Percentiles rank a stretch among this genome's conserved stretches.
phyloP scores from a whole-genome alignment of 225 moss, liverwort and hornwort species.

The Straminergon stramineum region DNA sequence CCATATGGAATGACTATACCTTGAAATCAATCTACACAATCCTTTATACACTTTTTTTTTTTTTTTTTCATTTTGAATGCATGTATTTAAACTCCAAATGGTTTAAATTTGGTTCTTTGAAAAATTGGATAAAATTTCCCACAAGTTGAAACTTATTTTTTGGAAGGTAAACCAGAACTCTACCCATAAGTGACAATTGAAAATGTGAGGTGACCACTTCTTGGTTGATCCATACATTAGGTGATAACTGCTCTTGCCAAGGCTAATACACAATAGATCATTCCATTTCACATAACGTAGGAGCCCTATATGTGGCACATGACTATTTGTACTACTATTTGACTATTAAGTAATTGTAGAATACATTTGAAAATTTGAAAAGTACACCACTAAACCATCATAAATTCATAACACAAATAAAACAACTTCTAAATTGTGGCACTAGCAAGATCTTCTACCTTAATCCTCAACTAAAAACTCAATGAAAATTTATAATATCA shows the following conservation, averaged over 20 bases:
- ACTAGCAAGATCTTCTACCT: no score
- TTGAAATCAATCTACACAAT: neutral
- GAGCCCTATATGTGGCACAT: rapidly evolving
- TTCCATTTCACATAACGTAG: neutral
- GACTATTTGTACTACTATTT: no score
- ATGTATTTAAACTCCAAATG: neutral
- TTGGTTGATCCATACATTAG: neutral
- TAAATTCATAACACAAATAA: no score
- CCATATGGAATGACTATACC: neutral
- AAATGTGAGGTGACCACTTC: neutral
- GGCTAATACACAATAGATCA: neutral
- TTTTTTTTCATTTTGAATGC: neutral
- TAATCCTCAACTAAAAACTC: neutral
- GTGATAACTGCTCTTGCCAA: neutral
- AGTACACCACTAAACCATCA: rapidly evolving
- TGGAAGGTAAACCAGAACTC: neutral
- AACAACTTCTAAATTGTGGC: rapidly evolving
- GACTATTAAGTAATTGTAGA: no score
- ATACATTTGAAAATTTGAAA: neutral
- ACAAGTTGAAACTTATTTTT: neutral
- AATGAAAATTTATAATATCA: neutral
- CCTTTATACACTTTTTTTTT: neutral
- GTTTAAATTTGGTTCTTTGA: rapidly evolving
- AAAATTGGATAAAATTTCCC: neutral
- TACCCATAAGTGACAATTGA: neutral